Conservation (phyloP, 257 asterid genomes). For the Solanum acaule region DNA sequence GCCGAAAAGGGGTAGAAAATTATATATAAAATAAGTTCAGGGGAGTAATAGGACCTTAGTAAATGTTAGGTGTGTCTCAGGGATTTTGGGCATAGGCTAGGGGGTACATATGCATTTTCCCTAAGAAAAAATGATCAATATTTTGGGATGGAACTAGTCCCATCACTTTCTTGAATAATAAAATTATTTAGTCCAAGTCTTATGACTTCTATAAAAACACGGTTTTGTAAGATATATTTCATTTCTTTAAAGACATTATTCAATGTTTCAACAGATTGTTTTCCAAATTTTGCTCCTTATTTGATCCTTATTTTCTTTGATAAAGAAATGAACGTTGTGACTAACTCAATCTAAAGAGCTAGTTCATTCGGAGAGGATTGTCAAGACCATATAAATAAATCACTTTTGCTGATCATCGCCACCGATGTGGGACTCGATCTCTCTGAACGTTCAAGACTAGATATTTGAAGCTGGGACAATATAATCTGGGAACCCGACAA, state of each 20-base stretch:
- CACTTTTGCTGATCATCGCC: not conserved
- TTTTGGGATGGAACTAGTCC: not conserved
- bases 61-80: no score
- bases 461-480: not conserved
- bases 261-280: not conserved
- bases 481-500: not conserved
- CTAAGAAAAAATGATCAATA: not conserved
- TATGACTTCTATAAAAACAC: not conserved
- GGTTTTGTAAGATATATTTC: not conserved
- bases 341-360: not conserved
- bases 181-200: not conserved
- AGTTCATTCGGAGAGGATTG: rapidly evolving
- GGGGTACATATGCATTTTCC: no score
- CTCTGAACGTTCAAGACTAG: rapidly evolving
- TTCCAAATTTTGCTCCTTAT: not conserved
- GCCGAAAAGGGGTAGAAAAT: no score
- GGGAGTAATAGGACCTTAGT: no score
- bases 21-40: no score
- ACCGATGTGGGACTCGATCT: not conserved
- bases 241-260: not conserved
- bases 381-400: not conserved
- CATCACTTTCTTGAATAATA: not conserved
- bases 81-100: no score
- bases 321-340: not conserved
- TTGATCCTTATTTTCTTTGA: not conserved